Percentiles rank a stretch among this genome's conserved stretches.
phyloP scores from a whole-genome alignment of 139 green algal species.

The Chlamydomonas asymmetrica region DNA sequence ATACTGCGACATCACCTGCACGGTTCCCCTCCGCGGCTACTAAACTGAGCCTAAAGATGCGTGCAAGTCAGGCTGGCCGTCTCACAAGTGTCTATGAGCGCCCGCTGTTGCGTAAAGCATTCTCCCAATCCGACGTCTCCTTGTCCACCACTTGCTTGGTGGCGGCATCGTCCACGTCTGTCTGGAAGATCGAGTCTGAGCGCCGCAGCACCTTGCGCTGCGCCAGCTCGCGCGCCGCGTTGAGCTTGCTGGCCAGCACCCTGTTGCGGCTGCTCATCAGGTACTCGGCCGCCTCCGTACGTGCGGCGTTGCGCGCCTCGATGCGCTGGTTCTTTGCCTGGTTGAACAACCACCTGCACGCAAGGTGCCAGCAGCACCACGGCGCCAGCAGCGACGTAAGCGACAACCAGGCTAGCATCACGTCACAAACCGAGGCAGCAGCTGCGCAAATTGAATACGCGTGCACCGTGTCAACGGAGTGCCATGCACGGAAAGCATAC shows the following conservation, averaged over 20 bases:
- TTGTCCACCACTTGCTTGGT: too few species aligned
- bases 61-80: too few species aligned
- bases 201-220: background rate
- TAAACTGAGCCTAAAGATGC: too few species aligned
- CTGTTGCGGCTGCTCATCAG: background rate
- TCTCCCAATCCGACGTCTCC: too few species aligned
- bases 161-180: too few species aligned
- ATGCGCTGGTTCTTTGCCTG: slow-evolving; percentile 69
- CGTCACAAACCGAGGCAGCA: background rate
- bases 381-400: background rate
- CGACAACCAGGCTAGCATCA: background rate
- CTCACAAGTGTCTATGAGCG: too few species aligned
- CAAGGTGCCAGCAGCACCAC: background rate
- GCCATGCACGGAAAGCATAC: background rate
- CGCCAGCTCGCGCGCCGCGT: slow-evolving; percentile 16
- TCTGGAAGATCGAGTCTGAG: too few species aligned
- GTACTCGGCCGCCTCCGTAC: slow-evolving; percentile 34
- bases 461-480: background rate
- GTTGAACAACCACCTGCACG: slow-evolving; percentile 28
- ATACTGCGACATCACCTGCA: too few species aligned
- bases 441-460: background rate
- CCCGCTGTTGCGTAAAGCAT: too few species aligned
- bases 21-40: too few species aligned
- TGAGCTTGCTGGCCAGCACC: slow-evolving; percentile 21
- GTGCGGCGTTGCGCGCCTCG: slow-evolving; percentile 67